Percentiles rank a stretch among this genome's conserved stretches.
These are phyloP conservation scores for Rasamsonia emersonii DNA, from an alignment of 2,329 filamentous ascomycete genomes.

Conservation along the genomic window DNA sequence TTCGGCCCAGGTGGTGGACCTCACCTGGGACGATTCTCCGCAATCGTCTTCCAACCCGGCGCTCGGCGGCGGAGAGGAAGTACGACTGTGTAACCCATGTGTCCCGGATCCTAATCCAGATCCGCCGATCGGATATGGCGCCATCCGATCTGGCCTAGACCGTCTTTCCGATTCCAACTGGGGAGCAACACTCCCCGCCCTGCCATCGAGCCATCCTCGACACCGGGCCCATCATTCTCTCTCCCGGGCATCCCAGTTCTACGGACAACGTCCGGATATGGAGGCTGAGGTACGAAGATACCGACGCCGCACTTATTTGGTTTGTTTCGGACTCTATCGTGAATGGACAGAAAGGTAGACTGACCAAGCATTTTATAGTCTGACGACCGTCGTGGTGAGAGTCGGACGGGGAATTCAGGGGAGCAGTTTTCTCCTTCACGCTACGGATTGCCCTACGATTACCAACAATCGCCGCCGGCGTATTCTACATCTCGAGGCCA, in stretches of 20 bases:
- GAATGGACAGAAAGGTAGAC: too few relatives aligned
- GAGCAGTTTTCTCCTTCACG: too few relatives aligned
- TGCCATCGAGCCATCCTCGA: conserved; percentile 11
- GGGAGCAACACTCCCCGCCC: conserved; percentile 7
- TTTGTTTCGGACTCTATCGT: too few relatives aligned
- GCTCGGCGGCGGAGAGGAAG: conserved; percentile 57
- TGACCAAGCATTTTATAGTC: too few relatives aligned
- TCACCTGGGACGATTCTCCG: conserved; percentile 34
- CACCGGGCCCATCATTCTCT: conserved; percentile 21
- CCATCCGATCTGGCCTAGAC: conserved; percentile 15
- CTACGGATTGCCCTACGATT: too few relatives aligned
- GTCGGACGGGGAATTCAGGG: too few relatives aligned
- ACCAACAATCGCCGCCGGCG: too few relatives aligned
- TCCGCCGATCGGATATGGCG: conserved; percentile 36
- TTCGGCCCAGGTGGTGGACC: conserved; percentile 37
- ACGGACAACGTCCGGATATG: conserved; percentile 7
- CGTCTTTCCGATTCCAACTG: conserved; percentile 8
- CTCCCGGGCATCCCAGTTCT: conserved; percentile 14
- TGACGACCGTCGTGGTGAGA: too few relatives aligned
- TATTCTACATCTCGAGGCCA: too few relatives aligned
- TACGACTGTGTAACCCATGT: conserved; percentile 64
- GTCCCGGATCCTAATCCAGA: conserved; percentile 60
- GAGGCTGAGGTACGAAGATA: conserved; percentile 11
- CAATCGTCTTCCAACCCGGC: conserved; percentile 34
- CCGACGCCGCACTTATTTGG: too few relatives aligned